These are phyloP conservation scores for Thraustochytrium sp. DNA, from an alignment of 352 stramenopile species.

Conservation along the genomic window DNA sequence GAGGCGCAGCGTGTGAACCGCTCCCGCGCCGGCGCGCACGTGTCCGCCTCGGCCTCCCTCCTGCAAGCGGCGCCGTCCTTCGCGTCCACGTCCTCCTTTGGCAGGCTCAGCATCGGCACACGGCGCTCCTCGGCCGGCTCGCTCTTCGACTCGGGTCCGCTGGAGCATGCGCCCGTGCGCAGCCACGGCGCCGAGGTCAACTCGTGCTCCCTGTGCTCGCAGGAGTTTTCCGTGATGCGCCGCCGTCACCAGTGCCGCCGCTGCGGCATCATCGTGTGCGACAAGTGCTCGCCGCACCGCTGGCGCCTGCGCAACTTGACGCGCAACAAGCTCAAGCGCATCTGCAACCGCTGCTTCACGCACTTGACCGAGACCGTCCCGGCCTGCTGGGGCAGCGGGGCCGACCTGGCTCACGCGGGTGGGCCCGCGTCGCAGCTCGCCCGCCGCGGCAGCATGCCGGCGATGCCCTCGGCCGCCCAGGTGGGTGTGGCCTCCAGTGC, in stretches of 20 bases:
- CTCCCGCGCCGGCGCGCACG: neutral
- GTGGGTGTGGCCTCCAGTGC: neutral
- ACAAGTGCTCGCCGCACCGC: constrained; percentile 68
- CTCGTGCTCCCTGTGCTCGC: constrained; percentile 71
- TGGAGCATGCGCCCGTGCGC: constrained; percentile 19
- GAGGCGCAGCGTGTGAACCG: neutral
- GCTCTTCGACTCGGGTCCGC: neutral
- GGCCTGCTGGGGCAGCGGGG: neutral
- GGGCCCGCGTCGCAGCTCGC: neutral
- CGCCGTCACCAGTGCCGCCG: constrained; percentile 75
- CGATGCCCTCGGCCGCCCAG: neutral
- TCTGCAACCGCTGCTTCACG: constrained; percentile 18
- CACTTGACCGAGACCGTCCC: neutral
- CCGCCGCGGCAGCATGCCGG: neutral
- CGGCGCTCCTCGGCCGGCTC: neutral
- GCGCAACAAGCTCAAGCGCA: constrained; percentile 6
- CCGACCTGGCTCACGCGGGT: neutral
- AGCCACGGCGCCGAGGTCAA: constrained; percentile 18
- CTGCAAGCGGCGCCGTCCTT: neutral
- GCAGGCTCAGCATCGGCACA: neutral
- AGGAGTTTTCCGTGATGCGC: constrained; percentile 72
- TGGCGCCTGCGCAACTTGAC: constrained; percentile 58
- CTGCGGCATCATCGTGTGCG: constrained; percentile 83
- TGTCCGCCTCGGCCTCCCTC: neutral
- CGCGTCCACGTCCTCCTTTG: neutral